Evolutionary conservation across 1,284 basidiomycete species (phyloP).

Genomic region (Anthracocystis walkeri): DNA sequence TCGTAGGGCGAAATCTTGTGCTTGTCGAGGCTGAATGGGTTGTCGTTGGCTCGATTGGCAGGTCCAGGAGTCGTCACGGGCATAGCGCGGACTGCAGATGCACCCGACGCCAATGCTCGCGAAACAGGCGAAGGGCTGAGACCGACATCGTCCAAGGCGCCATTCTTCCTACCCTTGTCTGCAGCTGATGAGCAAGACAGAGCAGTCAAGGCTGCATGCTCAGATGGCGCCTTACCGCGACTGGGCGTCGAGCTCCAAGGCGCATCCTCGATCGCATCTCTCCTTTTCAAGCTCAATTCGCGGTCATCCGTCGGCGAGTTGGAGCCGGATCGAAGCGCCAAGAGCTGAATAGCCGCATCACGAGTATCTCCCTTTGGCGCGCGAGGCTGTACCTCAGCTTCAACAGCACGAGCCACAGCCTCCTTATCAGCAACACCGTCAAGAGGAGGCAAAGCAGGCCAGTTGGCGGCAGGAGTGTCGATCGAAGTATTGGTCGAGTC

Average conservation of each 20-base stretch:
- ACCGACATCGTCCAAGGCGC: constrained; percentile 14
- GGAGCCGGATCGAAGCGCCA: constrained; percentile 46
- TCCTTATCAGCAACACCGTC: constrained; percentile 20
- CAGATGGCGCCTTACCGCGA: constrained; percentile 20
- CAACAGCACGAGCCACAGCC: constrained; percentile 9
- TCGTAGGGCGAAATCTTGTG: constrained; percentile 61
- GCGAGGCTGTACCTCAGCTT: constrained; percentile 13
- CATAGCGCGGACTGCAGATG: constrained; percentile 24
- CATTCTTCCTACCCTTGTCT: constrained; percentile 10
- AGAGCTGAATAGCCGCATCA: constrained; percentile 48
- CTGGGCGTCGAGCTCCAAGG: constrained; percentile 47
- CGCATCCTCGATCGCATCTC: constrained; percentile 27
- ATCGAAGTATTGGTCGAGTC: constrained; percentile 46
- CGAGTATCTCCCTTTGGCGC: constrained; percentile 42
- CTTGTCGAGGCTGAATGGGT: constrained; percentile 63
- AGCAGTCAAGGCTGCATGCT: constrained; percentile 45
- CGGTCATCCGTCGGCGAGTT: constrained; percentile 50
- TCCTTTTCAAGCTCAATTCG: constrained; percentile 29
- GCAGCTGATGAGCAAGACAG: constrained; percentile 37
- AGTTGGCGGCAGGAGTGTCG: constrained; percentile 41
- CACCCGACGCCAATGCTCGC: constrained; percentile 28
- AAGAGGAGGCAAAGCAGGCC: constrained; percentile 31
- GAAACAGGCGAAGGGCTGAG: constrained; percentile 44
- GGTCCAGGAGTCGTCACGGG: constrained; percentile 40
- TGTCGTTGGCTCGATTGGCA: constrained; percentile 21